Base-by-base conservation (phyloP, 1,284 basidiomycete species). In the Leccinum solheimii region DNA sequence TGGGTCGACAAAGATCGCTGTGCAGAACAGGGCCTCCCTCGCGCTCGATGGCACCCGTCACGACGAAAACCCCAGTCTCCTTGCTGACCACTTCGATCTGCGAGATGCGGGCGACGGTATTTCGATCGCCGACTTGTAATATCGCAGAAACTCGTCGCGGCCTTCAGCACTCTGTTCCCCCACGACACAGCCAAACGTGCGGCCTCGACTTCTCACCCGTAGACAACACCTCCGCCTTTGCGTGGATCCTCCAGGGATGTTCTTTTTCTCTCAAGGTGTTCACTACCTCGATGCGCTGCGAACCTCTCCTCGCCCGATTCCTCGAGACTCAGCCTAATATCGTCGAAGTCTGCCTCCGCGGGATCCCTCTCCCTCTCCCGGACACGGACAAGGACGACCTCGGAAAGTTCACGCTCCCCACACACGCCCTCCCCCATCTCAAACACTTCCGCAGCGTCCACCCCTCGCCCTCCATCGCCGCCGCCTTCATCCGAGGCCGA, bases 391-490 rank as follows among this genome's bases (percentile, higher is more conserved):
- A 59, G 2, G 55, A 59, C 30, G 64, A 71, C 6, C 82, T 30
- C 27, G 27, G 6, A 10, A 26, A 11, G 19, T 45, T 84, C 62
- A 57, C 69, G 1, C 75, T 87, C 32, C 65, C 74, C 0, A 68
- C 75, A 0, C 66, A 62, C 1, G 79, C 83, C 0, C 78, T 88
- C 43, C 85, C 86, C 1, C 74, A 68, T 10, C 76, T 88, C 34
- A 65, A 64, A 5, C 74, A 78, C 45, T 81, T 88, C 61, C 83
- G 84, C 56, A 82, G 81, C n/a, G 80, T 86, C 2, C 81, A 84
- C 62, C 78, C 82, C 3, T 78, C 81, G 1, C 80, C 83, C 0
- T 64, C 69, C 8, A 68, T 84, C 57, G 77, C 85, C 50, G 73
- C 75, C 9, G 72, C 78, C 48, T 77, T 87, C 45, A 72, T 86